Evolutionary conservation across 345 rosid genomes (phyloP).

Genomic region (Pugionium dolabratum): DNA sequence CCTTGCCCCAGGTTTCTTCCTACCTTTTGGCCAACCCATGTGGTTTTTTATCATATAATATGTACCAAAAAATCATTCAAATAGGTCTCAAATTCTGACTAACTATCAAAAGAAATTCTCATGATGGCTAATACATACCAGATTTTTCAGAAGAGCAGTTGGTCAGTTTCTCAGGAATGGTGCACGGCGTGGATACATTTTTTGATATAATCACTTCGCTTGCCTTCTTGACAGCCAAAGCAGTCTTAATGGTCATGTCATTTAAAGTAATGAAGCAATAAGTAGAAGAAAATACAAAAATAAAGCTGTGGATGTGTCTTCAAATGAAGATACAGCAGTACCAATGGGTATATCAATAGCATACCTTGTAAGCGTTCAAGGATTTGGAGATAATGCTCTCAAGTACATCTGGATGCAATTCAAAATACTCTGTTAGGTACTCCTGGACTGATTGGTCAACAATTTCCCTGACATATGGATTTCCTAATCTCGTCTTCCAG

Average conservation of each 20-base stretch:
- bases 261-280: background rate
- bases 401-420: slow-evolving; percentile 91
- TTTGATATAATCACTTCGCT: slow-evolving; percentile 77
- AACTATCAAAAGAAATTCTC: background rate
- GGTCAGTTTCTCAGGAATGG: slow-evolving; percentile 85
- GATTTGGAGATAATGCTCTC: slow-evolving; percentile 81
- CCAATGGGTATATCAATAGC: slow-evolving; percentile 14
- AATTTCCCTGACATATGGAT: slow-evolving; percentile 85
- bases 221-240: slow-evolving; percentile 82
- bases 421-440: slow-evolving; percentile 81
- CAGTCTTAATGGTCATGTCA: slow-evolving; percentile 54
- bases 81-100: background rate
- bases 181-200: slow-evolving; percentile 64
- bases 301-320: slow-evolving; percentile 2
- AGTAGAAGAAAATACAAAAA: background rate
- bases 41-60: background rate
- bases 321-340: slow-evolving; percentile 12
- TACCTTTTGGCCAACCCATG: slow-evolving; percentile 10
- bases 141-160: slow-evolving; percentile 82
- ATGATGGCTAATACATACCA: slow-evolving; percentile 48
- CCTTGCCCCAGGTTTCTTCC: slow-evolving; percentile 19
- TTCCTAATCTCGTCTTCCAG: slow-evolving; percentile 86
- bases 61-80: slow-evolving; percentile 3
- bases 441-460: slow-evolving; percentile 91
- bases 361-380: slow-evolving; percentile 81